These are phyloP conservation scores for Poteriospumella lacustris DNA, from an alignment of 108 stramenopile species.

Conservation along the genomic window DNA sequence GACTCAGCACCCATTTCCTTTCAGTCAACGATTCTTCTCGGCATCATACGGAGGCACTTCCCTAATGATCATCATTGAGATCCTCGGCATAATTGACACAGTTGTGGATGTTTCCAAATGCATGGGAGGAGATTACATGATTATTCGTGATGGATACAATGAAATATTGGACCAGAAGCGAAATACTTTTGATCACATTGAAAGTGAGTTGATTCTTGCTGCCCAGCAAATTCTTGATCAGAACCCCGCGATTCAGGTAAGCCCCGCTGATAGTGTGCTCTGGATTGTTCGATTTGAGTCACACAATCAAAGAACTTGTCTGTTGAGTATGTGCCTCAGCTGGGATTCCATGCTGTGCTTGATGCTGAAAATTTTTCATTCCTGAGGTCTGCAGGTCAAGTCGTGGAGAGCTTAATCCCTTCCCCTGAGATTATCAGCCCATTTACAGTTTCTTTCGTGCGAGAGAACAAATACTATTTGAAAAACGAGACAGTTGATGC, in stretches of 20 bases:
- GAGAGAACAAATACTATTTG: conserved; percentile 73
- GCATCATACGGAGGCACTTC: conserved; percentile 41
- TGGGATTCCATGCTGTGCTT: conserved; percentile 75
- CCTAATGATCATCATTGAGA: conserved; percentile 70
- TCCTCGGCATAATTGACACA: conserved; percentile 59
- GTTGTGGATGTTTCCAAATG: conserved; percentile 25
- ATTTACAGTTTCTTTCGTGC: conserved; percentile 64
- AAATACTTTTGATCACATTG: background rate
- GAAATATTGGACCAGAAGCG: background rate
- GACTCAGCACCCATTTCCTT: background rate
- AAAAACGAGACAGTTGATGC: conserved; percentile 69
- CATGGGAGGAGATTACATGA: conserved; percentile 13
- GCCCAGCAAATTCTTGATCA: conserved; percentile 50
- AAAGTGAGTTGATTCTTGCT: background rate
- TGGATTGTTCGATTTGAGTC: too few relatives aligned
- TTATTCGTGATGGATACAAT: conserved; percentile 1
- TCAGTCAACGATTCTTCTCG: background rate
- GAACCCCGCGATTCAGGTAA: conserved; percentile 62
- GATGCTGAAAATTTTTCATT: conserved; percentile 21
- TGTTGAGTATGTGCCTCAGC: conserved; percentile 81
- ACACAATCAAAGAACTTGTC: conserved; percentile 56
- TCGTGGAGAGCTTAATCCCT: too few relatives aligned
- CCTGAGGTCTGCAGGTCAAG: background rate
- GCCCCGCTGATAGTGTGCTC: too few relatives aligned
- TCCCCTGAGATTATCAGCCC: conserved; percentile 63